Evolutionary conservation across 352 stramenopile species (phyloP).

Genomic region (Globisporangium irregulare): DNA sequence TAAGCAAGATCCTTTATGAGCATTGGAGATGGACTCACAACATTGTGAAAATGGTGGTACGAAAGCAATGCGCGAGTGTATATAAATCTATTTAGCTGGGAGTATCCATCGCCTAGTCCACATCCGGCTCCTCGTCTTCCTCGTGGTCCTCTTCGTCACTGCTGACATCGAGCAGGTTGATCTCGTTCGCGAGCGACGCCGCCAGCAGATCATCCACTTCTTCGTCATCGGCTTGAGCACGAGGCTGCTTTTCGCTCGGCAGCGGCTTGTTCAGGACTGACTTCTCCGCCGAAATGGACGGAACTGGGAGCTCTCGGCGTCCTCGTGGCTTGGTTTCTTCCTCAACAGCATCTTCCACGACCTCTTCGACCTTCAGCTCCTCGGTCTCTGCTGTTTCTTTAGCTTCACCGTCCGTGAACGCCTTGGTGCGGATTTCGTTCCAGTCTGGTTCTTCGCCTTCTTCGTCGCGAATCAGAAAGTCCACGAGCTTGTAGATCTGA

Average conservation of each 20-base stretch:
- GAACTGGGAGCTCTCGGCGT: slow-evolving; percentile 16
- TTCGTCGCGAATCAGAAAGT: slow-evolving; percentile 86
- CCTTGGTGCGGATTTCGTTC: slow-evolving; percentile 68
- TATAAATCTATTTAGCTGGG: slow-evolving; percentile 14
- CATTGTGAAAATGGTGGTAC: slow-evolving; percentile 6
- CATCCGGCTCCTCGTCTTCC: slow-evolving; percentile 35
- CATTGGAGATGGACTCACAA: not conserved
- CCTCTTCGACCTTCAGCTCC: not conserved
- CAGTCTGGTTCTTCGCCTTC: slow-evolving; percentile 84
- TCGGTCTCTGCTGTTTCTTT: slow-evolving; percentile 8
- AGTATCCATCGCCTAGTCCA: slow-evolving; percentile 34
- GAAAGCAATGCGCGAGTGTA: not conserved
- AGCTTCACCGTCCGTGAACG: slow-evolving; percentile 46
- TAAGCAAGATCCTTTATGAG: slow-evolving; percentile 8
- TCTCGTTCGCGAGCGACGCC: slow-evolving; percentile 62
- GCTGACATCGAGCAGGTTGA: slow-evolving; percentile 75
- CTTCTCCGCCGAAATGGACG: slow-evolving; percentile 13
- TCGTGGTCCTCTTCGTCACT: slow-evolving; percentile 80
- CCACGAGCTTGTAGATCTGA: slow-evolving; percentile 88
- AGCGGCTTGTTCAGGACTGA: slow-evolving; percentile 35
- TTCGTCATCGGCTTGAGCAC: slow-evolving; percentile 38
- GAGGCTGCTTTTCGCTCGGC: slow-evolving; percentile 27
- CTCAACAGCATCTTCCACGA: not conserved
- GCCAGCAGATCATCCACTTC: slow-evolving; percentile 67
- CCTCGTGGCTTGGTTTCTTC: slow-evolving; percentile 2